Conservation (phyloP, 2,329 filamentous ascomycete species). For the Fusarium tricinctum region DNA sequence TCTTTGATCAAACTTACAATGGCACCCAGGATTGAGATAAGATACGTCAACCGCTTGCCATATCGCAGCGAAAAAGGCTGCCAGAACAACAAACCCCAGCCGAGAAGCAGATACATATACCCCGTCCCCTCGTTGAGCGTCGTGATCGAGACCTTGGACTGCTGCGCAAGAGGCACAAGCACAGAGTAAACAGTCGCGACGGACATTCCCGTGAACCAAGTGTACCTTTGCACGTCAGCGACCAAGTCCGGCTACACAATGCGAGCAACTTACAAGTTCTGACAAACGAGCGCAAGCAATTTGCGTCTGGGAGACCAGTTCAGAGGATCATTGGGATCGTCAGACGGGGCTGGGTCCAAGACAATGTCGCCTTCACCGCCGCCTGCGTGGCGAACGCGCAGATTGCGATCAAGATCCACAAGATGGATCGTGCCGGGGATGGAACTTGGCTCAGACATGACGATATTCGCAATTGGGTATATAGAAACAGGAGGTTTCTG, state of each 20-base stretch:
- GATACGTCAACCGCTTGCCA: slow-evolving; percentile 57
- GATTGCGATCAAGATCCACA: slow-evolving; percentile 55
- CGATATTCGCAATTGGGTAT: not conserved
- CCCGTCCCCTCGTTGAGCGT: slow-evolving; percentile 59
- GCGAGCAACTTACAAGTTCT: slow-evolving; percentile 47
- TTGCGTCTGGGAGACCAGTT: slow-evolving; percentile 60
- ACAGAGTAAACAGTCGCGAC: slow-evolving; percentile 58
- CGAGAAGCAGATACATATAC: slow-evolving; percentile 61
- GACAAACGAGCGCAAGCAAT: slow-evolving; percentile 47
- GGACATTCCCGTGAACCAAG: slow-evolving; percentile 58
- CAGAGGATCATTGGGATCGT: slow-evolving; percentile 66
- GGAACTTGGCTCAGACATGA: slow-evolving; percentile 1
- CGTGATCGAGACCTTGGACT: slow-evolving; percentile 51
- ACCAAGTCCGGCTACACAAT: rapidly evolving
- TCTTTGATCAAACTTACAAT: slow-evolving; percentile 40
- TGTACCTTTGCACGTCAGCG: slow-evolving; percentile 49
- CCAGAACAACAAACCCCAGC: slow-evolving; percentile 63
- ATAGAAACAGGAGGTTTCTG: not conserved
- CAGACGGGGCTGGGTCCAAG: slow-evolving; percentile 64
- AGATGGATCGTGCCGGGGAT: slow-evolving; percentile 60
- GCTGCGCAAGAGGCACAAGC: slow-evolving; percentile 54
- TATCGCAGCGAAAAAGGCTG: slow-evolving; percentile 63
- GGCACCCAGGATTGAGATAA: slow-evolving; percentile 54
- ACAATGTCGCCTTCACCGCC: slow-evolving; percentile 59
- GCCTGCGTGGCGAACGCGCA: slow-evolving; percentile 52